These are phyloP conservation scores for Curvularia spicifera DNA, from an alignment of 2,329 filamentous ascomycete species.

Conservation along the genomic window DNA sequence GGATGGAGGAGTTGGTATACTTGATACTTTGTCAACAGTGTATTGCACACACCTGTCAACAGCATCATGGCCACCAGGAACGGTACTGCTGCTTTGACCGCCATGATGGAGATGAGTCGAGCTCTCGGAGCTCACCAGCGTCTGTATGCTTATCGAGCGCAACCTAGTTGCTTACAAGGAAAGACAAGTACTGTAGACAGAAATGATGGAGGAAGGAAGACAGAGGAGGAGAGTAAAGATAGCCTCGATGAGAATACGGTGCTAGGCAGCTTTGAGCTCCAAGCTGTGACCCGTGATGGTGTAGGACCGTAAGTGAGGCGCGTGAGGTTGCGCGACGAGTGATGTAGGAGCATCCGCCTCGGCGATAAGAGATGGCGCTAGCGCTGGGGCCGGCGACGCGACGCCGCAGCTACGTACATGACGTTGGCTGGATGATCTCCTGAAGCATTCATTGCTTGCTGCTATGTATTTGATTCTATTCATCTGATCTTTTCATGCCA, in stretches of 20 bases:
- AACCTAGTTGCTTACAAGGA: slow-evolving; percentile 17
- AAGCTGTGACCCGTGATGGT: slow-evolving; percentile 36
- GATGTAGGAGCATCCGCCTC: slow-evolving; percentile 22
- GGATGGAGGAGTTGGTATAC: slow-evolving; percentile 54
- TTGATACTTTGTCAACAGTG: slow-evolving; percentile 94
- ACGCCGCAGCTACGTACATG: too few relatives aligned
- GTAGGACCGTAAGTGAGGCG: slow-evolving; percentile 27
- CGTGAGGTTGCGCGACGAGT: slow-evolving; percentile 40
- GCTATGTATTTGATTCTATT: neutral
- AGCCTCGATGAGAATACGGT: slow-evolving; percentile 14
- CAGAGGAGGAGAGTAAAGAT: slow-evolving; percentile 9
- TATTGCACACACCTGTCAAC: slow-evolving; percentile 94
- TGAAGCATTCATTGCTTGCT: neutral
- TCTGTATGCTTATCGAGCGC: slow-evolving; percentile 17
- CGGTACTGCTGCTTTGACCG: slow-evolving; percentile 73
- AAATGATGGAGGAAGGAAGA: slow-evolving; percentile 8
- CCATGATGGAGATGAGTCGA: slow-evolving; percentile 61
- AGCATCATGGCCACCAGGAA: slow-evolving; percentile 96
- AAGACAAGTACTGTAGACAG: slow-evolving; percentile 10
- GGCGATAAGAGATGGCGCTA: slow-evolving; percentile 34
- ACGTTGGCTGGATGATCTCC: neutral
- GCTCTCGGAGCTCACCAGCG: slow-evolving; percentile 20
- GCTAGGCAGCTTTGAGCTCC: slow-evolving; percentile 28
- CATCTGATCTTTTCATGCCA: neutral
- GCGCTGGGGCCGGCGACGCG: slow-evolving; percentile 1